A percentile compares a stretch with the other conserved stretches of the same genome.
Conservation (phyloP, 345 rosid genomes). For the Gossypium longicalyx region DNA sequence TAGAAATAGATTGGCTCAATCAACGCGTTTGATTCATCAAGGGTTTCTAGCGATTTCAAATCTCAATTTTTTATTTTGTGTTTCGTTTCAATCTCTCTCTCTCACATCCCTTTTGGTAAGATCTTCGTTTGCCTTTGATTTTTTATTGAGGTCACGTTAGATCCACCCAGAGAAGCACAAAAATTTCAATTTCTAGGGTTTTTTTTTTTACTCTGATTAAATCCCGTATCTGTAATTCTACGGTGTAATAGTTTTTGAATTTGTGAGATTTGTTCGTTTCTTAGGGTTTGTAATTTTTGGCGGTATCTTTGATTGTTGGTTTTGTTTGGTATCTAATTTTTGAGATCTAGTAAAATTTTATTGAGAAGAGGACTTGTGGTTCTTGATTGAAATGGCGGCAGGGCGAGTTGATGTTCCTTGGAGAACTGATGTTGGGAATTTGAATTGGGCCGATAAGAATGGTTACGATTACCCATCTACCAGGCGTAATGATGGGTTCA, state of each 20-base stretch:
- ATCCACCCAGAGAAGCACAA: background rate
- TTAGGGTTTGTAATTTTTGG: background rate
- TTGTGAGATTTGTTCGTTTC: too few relatives aligned
- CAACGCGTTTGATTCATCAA: too few relatives aligned
- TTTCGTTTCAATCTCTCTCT: background rate
- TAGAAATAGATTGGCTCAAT: too few relatives aligned
- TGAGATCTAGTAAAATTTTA: background rate
- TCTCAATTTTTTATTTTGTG: background rate
- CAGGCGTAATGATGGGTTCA: background rate
- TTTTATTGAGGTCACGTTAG: background rate
- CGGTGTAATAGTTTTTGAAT: background rate
- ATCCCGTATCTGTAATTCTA: background rate
- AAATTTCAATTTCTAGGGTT: background rate
- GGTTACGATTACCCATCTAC: background rate
- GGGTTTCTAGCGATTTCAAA: too few relatives aligned
- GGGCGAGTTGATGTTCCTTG: slow-evolving; percentile 8
- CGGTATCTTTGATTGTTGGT: background rate
- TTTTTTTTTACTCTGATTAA: background rate
- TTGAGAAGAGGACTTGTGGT: slow-evolving; percentile 10
- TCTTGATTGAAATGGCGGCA: slow-evolving; percentile 13
- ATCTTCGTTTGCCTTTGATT: slow-evolving; percentile 7
- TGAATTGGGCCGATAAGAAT: background rate
- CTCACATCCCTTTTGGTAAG: slow-evolving; percentile 3
- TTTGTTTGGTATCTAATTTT: background rate
- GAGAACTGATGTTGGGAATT: slow-evolving; percentile 2